Evolutionary conservation across 345 rosid species (phyloP), one percentile per base, ranked within the genome.

Genomic region (Hypericum perforatum): DNA sequence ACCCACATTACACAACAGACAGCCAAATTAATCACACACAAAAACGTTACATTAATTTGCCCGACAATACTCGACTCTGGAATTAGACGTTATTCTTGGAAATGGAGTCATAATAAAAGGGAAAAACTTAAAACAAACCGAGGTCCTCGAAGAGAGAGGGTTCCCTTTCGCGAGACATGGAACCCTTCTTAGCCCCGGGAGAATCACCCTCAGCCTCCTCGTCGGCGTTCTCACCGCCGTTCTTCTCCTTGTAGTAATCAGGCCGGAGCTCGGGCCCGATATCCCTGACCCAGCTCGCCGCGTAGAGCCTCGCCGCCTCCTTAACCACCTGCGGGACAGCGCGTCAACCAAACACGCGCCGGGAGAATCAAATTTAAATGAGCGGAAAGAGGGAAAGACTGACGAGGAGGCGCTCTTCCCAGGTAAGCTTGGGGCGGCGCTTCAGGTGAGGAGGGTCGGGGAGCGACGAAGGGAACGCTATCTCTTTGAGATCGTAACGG

Each of bases 261-360:
- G 96, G 98, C 49, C 90, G 78, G 68, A 88, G 95, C 11, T 92
- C 90, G 64, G 94, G 96, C 76, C 94, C 96, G 68, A 85, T 92
- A 55, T 92, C 94, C 16, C 98, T 62, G 8, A 88, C 85, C 98
- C 96, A 85, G 60, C 98, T 92, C 0, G 86, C 94, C 46, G 70
- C 84, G 71, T 92, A 92, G 41, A 92, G 90, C 82, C 90, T 79
- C 8, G 94, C 78, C 9, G 96, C 98, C 76, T 85, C 85, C 72
- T 83, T 92, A 68, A 92, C 49, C 59, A 92, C 77, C 96, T 87
- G 63, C 49, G 36, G 3, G 14, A 45, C 40, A 13, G 37, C 8
- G 5, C 39, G 13, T 40, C 46, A 3, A 15, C 12, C 11, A 44
- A 14, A 11, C n/a, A 61, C 40, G 16, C 4, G 16, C n/a, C 11